Conservation (phyloP, 257 asterid genomes). For the Przewalskia tangutica region DNA sequence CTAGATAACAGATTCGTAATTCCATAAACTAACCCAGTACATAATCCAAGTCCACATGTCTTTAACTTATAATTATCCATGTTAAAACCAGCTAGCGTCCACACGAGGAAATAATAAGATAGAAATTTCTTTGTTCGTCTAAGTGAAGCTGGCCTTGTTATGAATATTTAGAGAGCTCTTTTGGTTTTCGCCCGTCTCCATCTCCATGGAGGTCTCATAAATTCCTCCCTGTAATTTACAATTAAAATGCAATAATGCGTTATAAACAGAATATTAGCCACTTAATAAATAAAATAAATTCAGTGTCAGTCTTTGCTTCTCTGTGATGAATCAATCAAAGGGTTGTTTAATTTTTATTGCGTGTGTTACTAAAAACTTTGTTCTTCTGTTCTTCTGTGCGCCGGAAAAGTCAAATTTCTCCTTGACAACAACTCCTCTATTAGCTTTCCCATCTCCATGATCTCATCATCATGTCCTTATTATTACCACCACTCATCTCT, state of each 20-base stretch:
- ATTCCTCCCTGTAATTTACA: constrained; percentile 33
- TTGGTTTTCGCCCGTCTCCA: constrained; percentile 16
- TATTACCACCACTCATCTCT: not conserved
- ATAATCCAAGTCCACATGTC: not conserved
- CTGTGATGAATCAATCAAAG: not conserved
- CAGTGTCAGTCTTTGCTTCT: not conserved
- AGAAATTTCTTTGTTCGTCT: not conserved
- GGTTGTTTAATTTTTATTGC: too few species aligned
- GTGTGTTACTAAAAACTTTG: too few species aligned
- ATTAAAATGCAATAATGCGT: not conserved
- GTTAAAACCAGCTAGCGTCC: not conserved
- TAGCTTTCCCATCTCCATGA: constrained; percentile 45
- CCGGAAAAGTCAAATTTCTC: constrained; percentile 21
- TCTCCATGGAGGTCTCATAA: constrained; percentile 50
- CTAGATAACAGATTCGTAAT: not conserved
- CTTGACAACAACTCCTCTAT: not conserved
- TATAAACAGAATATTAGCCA: not conserved
- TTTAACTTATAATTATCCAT: not conserved
- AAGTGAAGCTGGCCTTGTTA: not conserved
- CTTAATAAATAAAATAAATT: not conserved
- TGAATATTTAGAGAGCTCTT: not conserved
- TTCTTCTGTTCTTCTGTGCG: too few species aligned
- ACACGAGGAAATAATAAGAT: not conserved
- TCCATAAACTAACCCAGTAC: not conserved
- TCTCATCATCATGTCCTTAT: constrained; percentile 7